Evolutionary conservation across 306 rosid species (phyloP).

Genomic region (Ammopiptanthus mongolicus): DNA sequence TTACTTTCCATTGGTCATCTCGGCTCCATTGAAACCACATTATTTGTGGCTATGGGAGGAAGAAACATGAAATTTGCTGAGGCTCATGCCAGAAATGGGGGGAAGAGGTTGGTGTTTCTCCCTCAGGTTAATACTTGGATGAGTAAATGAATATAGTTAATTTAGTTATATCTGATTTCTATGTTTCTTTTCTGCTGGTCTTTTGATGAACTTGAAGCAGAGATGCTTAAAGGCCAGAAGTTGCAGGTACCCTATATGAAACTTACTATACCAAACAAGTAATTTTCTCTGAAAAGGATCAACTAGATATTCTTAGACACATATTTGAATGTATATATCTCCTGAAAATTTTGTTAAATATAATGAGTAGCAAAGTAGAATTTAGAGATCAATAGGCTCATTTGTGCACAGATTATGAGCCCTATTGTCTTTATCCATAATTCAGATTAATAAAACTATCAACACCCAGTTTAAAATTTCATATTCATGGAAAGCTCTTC

Average conservation of each 20-base stretch:
- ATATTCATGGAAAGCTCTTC: too few species aligned
- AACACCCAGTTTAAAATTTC: too few species aligned
- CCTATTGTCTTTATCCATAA: too few species aligned
- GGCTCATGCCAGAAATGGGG: constrained; percentile 71
- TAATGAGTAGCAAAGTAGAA: neutral
- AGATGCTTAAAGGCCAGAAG: constrained; percentile 85
- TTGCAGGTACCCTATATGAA: constrained; percentile 63
- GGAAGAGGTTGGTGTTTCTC: constrained; percentile 54
- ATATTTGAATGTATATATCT: neutral
- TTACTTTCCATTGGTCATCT: neutral
- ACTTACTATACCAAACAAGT: neutral
- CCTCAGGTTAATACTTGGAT: neutral
- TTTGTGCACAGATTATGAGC: too few species aligned
- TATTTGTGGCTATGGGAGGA: constrained; percentile 78
- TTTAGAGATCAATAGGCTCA: neutral
- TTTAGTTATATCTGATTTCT: neutral
- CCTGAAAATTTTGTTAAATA: neutral
- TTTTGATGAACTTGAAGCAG: constrained; percentile 84
- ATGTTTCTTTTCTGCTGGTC: constrained; percentile 42
- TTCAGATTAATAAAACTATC: too few species aligned
- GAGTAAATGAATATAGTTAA: neutral
- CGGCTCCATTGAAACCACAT: neutral
- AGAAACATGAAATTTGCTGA: constrained; percentile 92
- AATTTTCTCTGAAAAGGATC: neutral
- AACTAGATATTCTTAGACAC: neutral